A percentile compares a stretch with the other conserved stretches of the same genome.
phyloP scores from a whole-genome alignment of 345 rosid genomes.

The Eucalyptus leucophloia region DNA sequence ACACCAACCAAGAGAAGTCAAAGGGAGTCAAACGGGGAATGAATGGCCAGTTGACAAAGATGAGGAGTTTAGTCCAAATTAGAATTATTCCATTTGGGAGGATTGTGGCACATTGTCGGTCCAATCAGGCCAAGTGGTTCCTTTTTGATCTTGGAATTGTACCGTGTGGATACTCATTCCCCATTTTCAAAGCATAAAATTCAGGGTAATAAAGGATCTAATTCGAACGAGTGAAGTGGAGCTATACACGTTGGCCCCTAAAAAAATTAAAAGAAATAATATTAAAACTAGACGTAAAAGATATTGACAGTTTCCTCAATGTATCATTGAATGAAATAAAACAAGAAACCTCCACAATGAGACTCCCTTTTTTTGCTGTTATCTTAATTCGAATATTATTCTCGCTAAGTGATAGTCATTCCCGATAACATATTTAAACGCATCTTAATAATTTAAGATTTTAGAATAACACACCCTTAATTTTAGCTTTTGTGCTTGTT shows the following conservation, averaged over 20 bases:
- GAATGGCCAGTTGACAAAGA: not conserved
- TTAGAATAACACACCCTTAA: not conserved
- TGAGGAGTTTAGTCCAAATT: not conserved
- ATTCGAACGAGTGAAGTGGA: not conserved
- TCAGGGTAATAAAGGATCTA: not conserved
- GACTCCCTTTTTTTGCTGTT: not conserved
- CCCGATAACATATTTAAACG: rapidly evolving
- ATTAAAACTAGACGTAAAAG: not conserved
- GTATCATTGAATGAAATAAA: not conserved
- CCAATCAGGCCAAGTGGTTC: not conserved
- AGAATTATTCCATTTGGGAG: not conserved
- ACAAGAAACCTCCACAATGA: not conserved
- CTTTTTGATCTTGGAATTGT: not conserved
- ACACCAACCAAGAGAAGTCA: not conserved
- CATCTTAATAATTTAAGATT: not conserved
- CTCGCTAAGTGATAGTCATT: rapidly evolving
- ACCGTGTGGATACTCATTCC: not conserved
- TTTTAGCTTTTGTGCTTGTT: not conserved
- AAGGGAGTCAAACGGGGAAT: not conserved
- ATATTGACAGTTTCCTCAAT: not conserved
- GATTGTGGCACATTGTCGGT: not conserved
- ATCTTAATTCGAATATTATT: not conserved
- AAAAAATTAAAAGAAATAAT: not conserved
- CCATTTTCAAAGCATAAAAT: not conserved
- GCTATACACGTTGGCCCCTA: not conserved